Base-by-base conservation (phyloP, 768 basidiomycete species). In the Pholiota molesta region DNA sequence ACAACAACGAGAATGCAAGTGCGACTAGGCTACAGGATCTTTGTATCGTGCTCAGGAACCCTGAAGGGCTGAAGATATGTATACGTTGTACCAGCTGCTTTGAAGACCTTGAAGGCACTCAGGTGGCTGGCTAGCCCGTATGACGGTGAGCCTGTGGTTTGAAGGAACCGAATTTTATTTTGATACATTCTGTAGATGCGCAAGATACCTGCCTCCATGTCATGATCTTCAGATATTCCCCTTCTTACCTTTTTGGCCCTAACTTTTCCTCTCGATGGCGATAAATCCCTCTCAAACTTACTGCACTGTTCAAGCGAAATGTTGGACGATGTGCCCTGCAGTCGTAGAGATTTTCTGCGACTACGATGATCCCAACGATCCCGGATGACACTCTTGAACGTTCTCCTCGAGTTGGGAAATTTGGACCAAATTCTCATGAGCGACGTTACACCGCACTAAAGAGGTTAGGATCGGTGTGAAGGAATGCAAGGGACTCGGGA, bases 261-360 rank as follows among this genome's bases (percentile, higher is more conserved):
- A 23, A 49, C 39, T 19, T 29, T 54, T 19, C 37, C 61, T 4
- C 31, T 61, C 26, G 52, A 61, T 29, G n/a, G 35, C 40, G n/a
- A 39, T 3, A 11, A 26, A n/a, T 39, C 47, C n/a, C 47, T 64
- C 7, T 23, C 21, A 13, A 54, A 45, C 31, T 59, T 14, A 21
- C 31, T 1, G 13, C 28, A 21, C 42, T 61, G 21, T 47, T 60
- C 21, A 26, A 39, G 52, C 5, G 28, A 14, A 10, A 10, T 19
- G 21, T n/a, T 49, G 19, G 28, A 16, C 16, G 51, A 16, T 61
- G 39, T 51, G 47, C 35, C 14, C 21, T 67, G 16, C 40, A 67
- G 51, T 26, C 23, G 23, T 69, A 29, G 61, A 69, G 47, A 61
- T 67, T 26, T 35, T 63, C n/a, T 65, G 63, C 49, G 66, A 69